Conservation (phyloP, 2,329 filamentous ascomycete genomes). For the Ophiobolus disseminans region DNA sequence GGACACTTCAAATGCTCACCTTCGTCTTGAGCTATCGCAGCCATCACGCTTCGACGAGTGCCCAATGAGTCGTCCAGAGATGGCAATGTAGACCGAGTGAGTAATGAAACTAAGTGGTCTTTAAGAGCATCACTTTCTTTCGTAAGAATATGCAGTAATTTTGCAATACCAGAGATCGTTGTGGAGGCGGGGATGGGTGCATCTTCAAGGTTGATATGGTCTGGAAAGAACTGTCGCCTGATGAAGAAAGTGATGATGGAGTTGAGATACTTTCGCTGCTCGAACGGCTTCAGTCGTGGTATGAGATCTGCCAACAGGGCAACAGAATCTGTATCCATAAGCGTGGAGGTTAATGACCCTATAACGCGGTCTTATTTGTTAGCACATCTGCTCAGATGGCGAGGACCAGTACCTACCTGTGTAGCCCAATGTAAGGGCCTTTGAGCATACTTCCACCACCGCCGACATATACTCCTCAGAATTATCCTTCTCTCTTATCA, state of each 20-base stretch:
- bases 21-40: slow-evolving; percentile 48
- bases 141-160: slow-evolving; percentile 30
- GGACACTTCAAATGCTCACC: slow-evolving; percentile 43
- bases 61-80: slow-evolving; percentile 37
- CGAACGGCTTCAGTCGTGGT: slow-evolving; percentile 53
- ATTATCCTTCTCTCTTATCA: slow-evolving; percentile 52
- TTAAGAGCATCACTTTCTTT: slow-evolving; percentile 36
- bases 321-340: slow-evolving; percentile 20
- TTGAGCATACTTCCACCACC: slow-evolving; percentile 58
- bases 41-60: slow-evolving; percentile 48
- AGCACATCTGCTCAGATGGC: neutral
- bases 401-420: slow-evolving; percentile 53
- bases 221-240: slow-evolving; percentile 28
- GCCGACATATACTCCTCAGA: slow-evolving; percentile 43
- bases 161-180: slow-evolving; percentile 32
- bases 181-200: slow-evolving; percentile 18
- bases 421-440: slow-evolving; percentile 75
- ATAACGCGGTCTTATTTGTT: slow-evolving; percentile 30
- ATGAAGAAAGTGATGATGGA: slow-evolving; percentile 36
- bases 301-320: slow-evolving; percentile 48
- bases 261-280: slow-evolving; percentile 56
- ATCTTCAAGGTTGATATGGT: slow-evolving; percentile 17
- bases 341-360: slow-evolving; percentile 19
- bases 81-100: slow-evolving; percentile 51
- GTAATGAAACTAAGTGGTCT: slow-evolving; percentile 37